Conservation (phyloP, 306 rosid genomes). For the Alnus rubra region DNA sequence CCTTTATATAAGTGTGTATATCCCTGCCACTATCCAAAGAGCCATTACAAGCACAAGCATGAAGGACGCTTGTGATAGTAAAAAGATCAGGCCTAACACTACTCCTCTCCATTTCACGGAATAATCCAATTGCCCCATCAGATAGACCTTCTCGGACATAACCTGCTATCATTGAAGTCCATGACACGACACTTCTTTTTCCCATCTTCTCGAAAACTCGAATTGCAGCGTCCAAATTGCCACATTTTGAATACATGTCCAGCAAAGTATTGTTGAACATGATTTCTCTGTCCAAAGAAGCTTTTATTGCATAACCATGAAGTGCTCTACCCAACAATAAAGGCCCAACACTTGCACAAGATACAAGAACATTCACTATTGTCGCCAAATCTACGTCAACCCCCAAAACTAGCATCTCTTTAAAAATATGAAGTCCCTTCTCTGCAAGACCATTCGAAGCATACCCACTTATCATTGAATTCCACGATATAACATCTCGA, state of each 20-base stretch:
- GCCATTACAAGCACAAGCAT: conserved; percentile 56
- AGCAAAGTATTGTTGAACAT: conserved; percentile 60
- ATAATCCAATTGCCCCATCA: conserved; percentile 49
- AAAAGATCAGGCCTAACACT: conserved; percentile 52
- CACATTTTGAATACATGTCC: conserved; percentile 80
- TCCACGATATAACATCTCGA: conserved; percentile 75
- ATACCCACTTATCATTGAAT: conserved; percentile 77
- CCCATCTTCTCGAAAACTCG: conserved; percentile 59
- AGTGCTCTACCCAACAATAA: conserved; percentile 55
- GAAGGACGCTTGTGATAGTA: conserved; percentile 56
- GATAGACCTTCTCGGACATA: conserved; percentile 60
- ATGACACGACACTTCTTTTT: conserved; percentile 64
- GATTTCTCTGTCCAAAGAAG: conserved; percentile 39
- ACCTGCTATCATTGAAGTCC: conserved; percentile 78
- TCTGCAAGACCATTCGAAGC: conserved; percentile 47
- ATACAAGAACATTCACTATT: conserved; percentile 57
- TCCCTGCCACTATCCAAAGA: conserved; percentile 52
- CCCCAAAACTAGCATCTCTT: conserved; percentile 45
- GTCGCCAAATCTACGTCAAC: conserved; percentile 64
- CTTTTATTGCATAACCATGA: conserved; percentile 57
- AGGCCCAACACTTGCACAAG: conserved; percentile 56
- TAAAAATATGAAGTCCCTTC: conserved; percentile 47
- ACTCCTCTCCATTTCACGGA: conserved; percentile 54
- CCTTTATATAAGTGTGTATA: conserved; percentile 52
- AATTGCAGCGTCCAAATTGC: conserved; percentile 46